These are phyloP conservation scores for Microbotryum saponariae DNA, from an alignment of 1,284 basidiomycete genomes.

Conservation along the genomic window DNA sequence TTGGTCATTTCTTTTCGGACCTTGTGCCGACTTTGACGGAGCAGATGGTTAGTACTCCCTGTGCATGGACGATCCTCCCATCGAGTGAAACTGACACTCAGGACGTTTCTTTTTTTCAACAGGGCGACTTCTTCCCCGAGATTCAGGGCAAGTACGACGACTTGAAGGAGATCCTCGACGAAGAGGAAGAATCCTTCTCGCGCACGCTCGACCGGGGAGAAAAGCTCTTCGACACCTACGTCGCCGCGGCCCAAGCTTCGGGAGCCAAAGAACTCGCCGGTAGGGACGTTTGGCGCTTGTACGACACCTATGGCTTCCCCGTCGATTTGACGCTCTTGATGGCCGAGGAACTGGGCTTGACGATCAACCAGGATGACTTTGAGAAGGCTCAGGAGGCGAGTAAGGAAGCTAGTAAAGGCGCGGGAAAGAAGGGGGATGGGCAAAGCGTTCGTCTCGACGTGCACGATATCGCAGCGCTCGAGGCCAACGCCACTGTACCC, in stretches of 20 bases:
- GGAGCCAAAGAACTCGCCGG: constrained; percentile 67
- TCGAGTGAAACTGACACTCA: not conserved
- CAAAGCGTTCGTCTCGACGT: constrained; percentile 83
- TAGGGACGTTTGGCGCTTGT: constrained; percentile 91
- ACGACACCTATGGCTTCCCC: constrained; percentile 98
- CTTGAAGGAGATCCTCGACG: constrained; percentile 90
- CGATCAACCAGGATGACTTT: constrained; percentile 81
- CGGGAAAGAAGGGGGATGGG: constrained; percentile 55
- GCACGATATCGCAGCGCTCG: constrained; percentile 82
- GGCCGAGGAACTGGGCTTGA: constrained; percentile 86
- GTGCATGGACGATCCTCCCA: not conserved
- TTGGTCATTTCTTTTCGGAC: constrained; percentile 91
- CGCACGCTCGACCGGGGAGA: constrained; percentile 94
- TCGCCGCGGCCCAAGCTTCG: constrained; percentile 58
- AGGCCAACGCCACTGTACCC: constrained; percentile 69
- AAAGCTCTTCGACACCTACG: constrained; percentile 90
- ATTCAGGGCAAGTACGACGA: constrained; percentile 74
- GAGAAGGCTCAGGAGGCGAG: constrained; percentile 80
- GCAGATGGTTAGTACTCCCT: constrained; percentile 58
- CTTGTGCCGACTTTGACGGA: constrained; percentile 83
- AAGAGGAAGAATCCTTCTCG: constrained; percentile 96
- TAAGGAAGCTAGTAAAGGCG: constrained; percentile 83
- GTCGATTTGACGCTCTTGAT: constrained; percentile 94
- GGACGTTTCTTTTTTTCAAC: not conserved
- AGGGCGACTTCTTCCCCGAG: constrained; percentile 90